phyloP scores from a whole-genome alignment of 2,329 filamentous ascomycete species.

The Colletotrichum acutatum region DNA sequence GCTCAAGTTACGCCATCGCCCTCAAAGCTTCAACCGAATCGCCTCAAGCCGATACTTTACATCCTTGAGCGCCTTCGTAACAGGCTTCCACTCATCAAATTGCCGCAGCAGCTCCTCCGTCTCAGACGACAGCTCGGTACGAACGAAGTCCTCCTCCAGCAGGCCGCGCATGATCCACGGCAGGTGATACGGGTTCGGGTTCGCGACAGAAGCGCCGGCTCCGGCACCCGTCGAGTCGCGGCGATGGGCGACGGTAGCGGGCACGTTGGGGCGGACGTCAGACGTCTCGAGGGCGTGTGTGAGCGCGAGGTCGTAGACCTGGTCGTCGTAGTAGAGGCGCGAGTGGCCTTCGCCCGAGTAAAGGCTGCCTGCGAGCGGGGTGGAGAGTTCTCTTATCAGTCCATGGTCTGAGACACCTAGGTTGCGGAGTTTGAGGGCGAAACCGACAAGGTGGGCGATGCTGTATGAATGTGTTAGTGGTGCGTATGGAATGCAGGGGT shows the following conservation, averaged over 20 bases:
- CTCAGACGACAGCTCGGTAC: constrained; percentile 81
- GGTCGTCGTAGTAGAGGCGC: constrained; percentile 88
- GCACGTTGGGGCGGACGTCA: constrained; percentile 50
- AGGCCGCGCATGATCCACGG: constrained; percentile 97
- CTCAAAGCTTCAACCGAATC: constrained; percentile 82
- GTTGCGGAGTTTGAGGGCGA: constrained; percentile 93
- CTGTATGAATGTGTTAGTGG: constrained; percentile 43
- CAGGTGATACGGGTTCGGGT: constrained; percentile 86
- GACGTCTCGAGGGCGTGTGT: constrained; percentile 80
- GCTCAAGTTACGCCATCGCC: no score
- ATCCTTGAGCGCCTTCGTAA: constrained; percentile 91
- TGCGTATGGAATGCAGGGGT: no score
- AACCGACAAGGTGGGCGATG: constrained; percentile 90
- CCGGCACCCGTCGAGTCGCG: background rate
- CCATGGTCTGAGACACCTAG: constrained; percentile 93
- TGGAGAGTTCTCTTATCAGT: constrained; percentile 88
- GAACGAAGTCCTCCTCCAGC: constrained; percentile 91
- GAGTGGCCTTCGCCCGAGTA: constrained; percentile 95
- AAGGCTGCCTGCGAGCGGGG: constrained; percentile 88
- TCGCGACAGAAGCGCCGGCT: constrained; percentile 48
- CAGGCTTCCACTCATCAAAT: constrained; percentile 94
- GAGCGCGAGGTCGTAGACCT: constrained; percentile 84
- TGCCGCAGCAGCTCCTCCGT: constrained; percentile 82
- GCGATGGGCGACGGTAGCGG: constrained; percentile 39
- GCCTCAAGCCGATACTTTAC: constrained; percentile 95